Conservation (phyloP, 495 filamentous ascomycete genomes). For the Poronia punctata region DNA sequence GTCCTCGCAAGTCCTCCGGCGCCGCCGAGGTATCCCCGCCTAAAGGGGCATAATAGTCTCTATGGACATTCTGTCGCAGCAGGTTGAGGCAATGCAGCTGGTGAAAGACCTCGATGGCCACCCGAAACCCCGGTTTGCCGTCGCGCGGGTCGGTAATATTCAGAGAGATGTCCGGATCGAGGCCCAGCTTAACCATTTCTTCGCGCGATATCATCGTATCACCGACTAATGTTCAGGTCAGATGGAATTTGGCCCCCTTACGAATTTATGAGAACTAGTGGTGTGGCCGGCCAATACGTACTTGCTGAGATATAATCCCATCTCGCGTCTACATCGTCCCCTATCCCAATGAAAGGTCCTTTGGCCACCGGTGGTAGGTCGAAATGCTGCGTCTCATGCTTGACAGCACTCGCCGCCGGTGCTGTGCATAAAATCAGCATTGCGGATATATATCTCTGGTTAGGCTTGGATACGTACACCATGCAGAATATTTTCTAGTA, state of each 20-base stretch:
- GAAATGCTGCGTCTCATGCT: slow-evolving; percentile 38
- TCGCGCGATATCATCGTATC: slow-evolving; percentile 46
- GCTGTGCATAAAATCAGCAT: slow-evolving; percentile 25
- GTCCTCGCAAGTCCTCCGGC: slow-evolving; percentile 23
- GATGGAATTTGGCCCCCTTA: neutral
- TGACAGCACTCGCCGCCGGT: slow-evolving; percentile 37
- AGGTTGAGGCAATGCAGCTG: slow-evolving; percentile 51
- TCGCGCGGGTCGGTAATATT: slow-evolving; percentile 43
- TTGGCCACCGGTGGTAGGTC: slow-evolving; percentile 32
- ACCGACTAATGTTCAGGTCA: slow-evolving; percentile 23
- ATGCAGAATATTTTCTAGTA: slow-evolving; percentile 23
- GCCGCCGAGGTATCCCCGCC: slow-evolving; percentile 30
- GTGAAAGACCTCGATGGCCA: slow-evolving; percentile 51
- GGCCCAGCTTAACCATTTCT: slow-evolving; percentile 39
- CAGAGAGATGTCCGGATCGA: slow-evolving; percentile 35
- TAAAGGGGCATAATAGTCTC: slow-evolving; percentile 39
- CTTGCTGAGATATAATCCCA: slow-evolving; percentile 41
- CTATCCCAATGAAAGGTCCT: slow-evolving; percentile 36
- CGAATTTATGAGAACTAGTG: too few species aligned
- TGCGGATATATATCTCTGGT: neutral
- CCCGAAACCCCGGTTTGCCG: slow-evolving; percentile 43
- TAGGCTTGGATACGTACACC: slow-evolving; percentile 19
- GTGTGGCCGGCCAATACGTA: too few species aligned
- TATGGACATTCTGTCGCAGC: slow-evolving; percentile 41
- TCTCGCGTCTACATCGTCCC: slow-evolving; percentile 36